These are phyloP conservation scores for Aspergillus wentii DNA, from an alignment of 495 filamentous ascomycete genomes.

Conservation along the genomic window DNA sequence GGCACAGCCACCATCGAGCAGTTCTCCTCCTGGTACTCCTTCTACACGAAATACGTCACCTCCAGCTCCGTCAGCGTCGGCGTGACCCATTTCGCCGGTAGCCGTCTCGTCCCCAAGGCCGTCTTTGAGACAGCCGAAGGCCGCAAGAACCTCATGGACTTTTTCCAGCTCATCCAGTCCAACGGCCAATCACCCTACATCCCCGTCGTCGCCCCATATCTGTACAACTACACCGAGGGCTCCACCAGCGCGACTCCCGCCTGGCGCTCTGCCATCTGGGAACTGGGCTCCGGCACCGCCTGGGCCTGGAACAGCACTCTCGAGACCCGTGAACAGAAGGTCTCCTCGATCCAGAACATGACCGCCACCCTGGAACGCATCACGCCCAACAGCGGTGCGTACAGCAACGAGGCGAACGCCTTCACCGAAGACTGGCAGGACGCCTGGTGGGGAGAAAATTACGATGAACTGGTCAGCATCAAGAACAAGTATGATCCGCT, in stretches of 20 bases:
- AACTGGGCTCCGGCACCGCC: slow-evolving; percentile 25
- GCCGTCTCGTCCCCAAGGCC: slow-evolving; percentile 31
- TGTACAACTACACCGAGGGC: slow-evolving; percentile 22
- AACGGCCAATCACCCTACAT: slow-evolving; percentile 20
- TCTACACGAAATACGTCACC: slow-evolving; percentile 34
- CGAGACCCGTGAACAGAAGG: slow-evolving; percentile 22
- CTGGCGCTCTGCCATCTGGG: slow-evolving; percentile 38
- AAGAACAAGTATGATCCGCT: slow-evolving; percentile 45
- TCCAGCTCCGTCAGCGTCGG: slow-evolving; percentile 25
- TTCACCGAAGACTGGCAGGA: slow-evolving; percentile 40
- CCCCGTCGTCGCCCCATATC: slow-evolving; percentile 22
- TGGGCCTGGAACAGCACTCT: slow-evolving; percentile 35
- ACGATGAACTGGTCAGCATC: slow-evolving; percentile 26
- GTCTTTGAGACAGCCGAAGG: slow-evolving; percentile 22
- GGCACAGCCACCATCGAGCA: slow-evolving; percentile 26
- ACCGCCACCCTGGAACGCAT: slow-evolving; percentile 32
- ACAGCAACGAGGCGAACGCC: slow-evolving; percentile 43
- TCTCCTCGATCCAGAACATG: slow-evolving; percentile 24
- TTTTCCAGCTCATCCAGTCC: slow-evolving; percentile 10
- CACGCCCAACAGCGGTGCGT: slow-evolving; percentile 38
- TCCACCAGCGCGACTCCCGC: slow-evolving; percentile 38
- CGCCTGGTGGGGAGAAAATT: slow-evolving; percentile 48
- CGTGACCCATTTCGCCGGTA: slow-evolving; percentile 22
- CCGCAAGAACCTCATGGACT: slow-evolving; percentile 18
- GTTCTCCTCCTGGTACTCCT: slow-evolving; percentile 23